Base-by-base conservation (phyloP, 345 rosid species). In the Hypericum perforatum region DNA sequence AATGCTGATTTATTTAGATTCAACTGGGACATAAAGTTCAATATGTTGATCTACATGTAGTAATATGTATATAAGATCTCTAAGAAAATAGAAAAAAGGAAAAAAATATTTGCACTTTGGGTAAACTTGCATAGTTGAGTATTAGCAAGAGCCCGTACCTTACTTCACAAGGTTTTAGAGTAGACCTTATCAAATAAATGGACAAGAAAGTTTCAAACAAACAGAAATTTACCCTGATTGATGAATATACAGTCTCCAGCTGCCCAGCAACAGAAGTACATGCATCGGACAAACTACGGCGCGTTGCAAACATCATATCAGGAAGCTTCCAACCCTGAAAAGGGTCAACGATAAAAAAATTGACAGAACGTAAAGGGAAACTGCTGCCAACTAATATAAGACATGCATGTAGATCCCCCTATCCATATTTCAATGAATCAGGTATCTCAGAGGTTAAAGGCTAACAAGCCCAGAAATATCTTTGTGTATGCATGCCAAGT, bases 251-350 rank as follows among this genome's bases (percentile, higher is more conserved):
- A 49, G 61, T 77, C 54, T 85, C 95, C 54, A 92, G 89, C 58
- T 82, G 86, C 59, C 73, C 79, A 65, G 82, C 90, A 50, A 92
- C 69, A 56, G 76, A 63, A 57, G 72, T 68, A 62, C 95, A 75
- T 57, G 98, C 95, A 62, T 88, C 98, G 62, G 86, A 76, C 63
- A 92, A 74, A 63, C 91, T 69, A 46, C 91, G 91, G 61, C 82
- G 83, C 3, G 98, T 85, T 5, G 94, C 97, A 77, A 92, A 92
- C 95, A 78, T 88, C 77, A 92, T 62, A 74, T 92, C 91, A 43
- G 94, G 87, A 80, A 92, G 86, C 53, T 82, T 84, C 89, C 89
- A 92, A 2, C 98, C 98, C 97, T 92, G 71, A 46, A 51, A 65
- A 41, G 32, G 56, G 58, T 62, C 37, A 51, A 29, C 15, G 8